Evolutionary conservation across 108 stramenopile species (phyloP).

Genomic region (Conticribra guillardii): DNA sequence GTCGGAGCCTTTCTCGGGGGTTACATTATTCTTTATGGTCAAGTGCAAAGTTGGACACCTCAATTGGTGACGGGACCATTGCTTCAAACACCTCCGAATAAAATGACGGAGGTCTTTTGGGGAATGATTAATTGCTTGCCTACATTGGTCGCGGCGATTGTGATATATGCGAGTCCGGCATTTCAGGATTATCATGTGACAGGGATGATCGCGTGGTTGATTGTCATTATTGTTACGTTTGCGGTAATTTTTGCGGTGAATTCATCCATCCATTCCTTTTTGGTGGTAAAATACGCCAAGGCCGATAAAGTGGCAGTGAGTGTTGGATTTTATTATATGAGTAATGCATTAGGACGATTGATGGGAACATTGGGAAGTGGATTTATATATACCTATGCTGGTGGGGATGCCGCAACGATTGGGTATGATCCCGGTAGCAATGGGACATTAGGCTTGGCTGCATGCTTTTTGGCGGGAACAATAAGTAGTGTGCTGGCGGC

Average conservation of each 20-base stretch:
- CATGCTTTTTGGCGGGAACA: conserved; percentile 87
- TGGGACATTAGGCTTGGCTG: conserved; percentile 75
- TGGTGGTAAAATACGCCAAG: conserved; percentile 94
- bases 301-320: conserved; percentile 90
- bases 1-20: conserved; percentile 93
- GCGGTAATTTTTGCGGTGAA: conserved; percentile 94
- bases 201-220: conserved; percentile 71
- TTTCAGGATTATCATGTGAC: conserved; percentile 63
- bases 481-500: conserved; percentile 77
- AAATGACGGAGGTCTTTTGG: conserved; percentile 88
- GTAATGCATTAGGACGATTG: conserved; percentile 91
- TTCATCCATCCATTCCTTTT: conserved; percentile 91
- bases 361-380: conserved; percentile 92
- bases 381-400: conserved; percentile 87
- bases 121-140: conserved; percentile 82
- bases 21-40: conserved; percentile 95
- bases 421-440: conserved; percentile 69
- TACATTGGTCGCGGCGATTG: conserved; percentile 64
- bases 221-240: conserved; percentile 76
- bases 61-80: conserved; percentile 89
- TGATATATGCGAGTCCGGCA: conserved; percentile 52
- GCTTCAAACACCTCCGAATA: conserved; percentile 83
- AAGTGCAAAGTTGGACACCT: conserved; percentile 94
- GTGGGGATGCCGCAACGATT: conserved; percentile 49
- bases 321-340: conserved; percentile 97